These are phyloP conservation scores for Goffeauzyma gilvescens DNA, from an alignment of 768 basidiomycete species.

Conservation along the genomic window DNA sequence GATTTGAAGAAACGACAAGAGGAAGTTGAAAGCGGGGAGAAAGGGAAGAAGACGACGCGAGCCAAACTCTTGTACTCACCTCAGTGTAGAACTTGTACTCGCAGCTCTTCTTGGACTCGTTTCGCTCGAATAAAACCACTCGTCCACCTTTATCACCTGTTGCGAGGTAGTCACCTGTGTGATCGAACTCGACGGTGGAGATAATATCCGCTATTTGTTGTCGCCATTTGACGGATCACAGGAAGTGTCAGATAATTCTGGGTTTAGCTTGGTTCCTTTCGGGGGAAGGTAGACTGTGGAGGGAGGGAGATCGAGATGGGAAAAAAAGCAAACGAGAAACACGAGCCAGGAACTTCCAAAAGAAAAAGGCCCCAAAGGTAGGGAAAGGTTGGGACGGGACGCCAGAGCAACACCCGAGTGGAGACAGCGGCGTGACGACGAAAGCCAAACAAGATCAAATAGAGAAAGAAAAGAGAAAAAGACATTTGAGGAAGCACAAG, in stretches of 20 bases:
- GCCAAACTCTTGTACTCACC: constrained; percentile 17
- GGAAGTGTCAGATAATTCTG: constrained; percentile 6
- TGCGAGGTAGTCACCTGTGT: constrained; percentile 96
- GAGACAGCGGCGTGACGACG: too few relatives aligned
- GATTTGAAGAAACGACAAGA: too few relatives aligned
- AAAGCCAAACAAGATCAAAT: too few relatives aligned
- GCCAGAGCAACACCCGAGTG: too few relatives aligned
- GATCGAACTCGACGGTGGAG: constrained; percentile 98
- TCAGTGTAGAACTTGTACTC: constrained; percentile 99
- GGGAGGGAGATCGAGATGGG: constrained; percentile 42
- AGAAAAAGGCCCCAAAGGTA: too few relatives aligned
- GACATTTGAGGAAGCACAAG: constrained; percentile 2
- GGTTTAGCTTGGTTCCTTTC: neutral
- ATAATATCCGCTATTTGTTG: constrained; percentile 80
- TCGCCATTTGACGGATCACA: too few relatives aligned
- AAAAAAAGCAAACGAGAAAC: too few relatives aligned
- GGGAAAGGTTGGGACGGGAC: too few relatives aligned
- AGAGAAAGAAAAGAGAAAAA: too few relatives aligned
- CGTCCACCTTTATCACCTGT: constrained; percentile 99
- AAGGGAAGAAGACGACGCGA: neutral
- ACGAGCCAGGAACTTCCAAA: too few relatives aligned
- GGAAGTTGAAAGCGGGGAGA: neutral
- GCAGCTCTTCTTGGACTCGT: constrained; percentile 98
- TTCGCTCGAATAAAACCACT: constrained; percentile 94
- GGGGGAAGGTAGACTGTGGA: constrained; percentile 36